These are phyloP conservation scores for Tuber melanosporum DNA, from an alignment of 495 filamentous ascomycete species.

Conservation along the genomic window DNA sequence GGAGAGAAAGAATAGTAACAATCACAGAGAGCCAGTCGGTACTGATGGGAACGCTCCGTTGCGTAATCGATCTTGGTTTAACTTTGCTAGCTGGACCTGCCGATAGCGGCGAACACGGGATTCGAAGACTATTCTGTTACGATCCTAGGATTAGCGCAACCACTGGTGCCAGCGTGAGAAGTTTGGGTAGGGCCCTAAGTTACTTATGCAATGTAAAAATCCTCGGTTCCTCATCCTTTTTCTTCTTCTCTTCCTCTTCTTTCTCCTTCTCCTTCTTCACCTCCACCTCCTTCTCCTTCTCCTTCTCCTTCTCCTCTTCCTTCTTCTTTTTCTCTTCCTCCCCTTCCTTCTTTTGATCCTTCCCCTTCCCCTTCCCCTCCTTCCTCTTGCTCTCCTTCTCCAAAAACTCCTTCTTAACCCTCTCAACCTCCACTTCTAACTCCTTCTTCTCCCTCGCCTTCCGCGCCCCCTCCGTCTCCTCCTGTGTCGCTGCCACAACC, in stretches of 20 bases:
- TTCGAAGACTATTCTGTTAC: conserved; percentile 70
- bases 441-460: conserved; percentile 55
- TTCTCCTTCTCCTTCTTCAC: conserved; percentile 45
- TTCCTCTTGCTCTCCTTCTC: conserved; percentile 64
- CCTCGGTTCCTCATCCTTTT: conserved; percentile 49
- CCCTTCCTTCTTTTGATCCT: conserved; percentile 47
- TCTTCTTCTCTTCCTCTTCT: conserved; percentile 27
- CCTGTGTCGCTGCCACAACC: conserved; percentile 67
- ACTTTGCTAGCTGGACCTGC: conserved; percentile 69
- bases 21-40: conserved; percentile 46
- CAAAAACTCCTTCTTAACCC: conserved; percentile 73
- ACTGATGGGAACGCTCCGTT: conserved; percentile 77
- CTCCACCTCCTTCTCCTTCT: conserved; percentile 44
- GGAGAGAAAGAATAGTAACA: neutral
- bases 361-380: conserved; percentile 51
- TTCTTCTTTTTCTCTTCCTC: conserved; percentile 47
- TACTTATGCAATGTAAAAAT: conserved; percentile 86
- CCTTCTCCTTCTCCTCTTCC: conserved; percentile 54
- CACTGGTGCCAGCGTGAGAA: neutral
- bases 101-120: conserved; percentile 72
- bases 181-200: conserved; percentile 35
- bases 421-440: conserved; percentile 60
- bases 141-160: conserved; percentile 21
- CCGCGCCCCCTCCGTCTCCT: conserved; percentile 59
- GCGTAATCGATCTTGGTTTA: conserved; percentile 72